Evolutionary conservation across 2,329 filamentous ascomycete genomes (phyloP), one percentile per base, ranked within the genome.

Genomic region (Microdochium bolleyi): DNA sequence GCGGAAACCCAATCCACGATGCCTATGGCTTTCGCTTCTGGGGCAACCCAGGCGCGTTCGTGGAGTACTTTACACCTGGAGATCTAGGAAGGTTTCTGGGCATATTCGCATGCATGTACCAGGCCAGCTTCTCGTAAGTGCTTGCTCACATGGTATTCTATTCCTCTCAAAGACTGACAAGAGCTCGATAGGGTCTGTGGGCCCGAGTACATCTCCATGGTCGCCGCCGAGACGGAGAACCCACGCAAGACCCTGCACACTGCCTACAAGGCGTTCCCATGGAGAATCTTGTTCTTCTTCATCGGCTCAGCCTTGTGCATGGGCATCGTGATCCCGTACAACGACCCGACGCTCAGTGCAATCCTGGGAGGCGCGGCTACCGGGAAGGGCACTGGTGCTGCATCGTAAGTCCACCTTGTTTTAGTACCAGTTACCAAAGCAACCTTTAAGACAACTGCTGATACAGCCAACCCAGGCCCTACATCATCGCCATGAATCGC

Each of bases 231-330:
- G 66, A 77, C 84, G 2, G 73, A 85, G 60, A 80, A 84, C 55
- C 85, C 85, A 0, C 77, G 84, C 3, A 70, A 69, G 11, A 79
- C 80, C 49, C 78, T 91, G 67, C 85, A 85, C 30, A 77, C 76
- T 49, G 87, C 87, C 1, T 89, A 82, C 70, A 88, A 88, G 61
- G 84, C 83, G 1, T 84, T 89, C 7, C 89, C 88, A 68, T 87
- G 84, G 64, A 82, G 88, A 48, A 77, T 90, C 50, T 84, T 81
- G 2, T 68, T 82, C 16, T 89, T 90, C 69, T 89, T 89, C 67
- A 76, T 89, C 24, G 75, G 87, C 2, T 85, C 85, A 4, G 82
- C 84, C 2, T 72, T 91, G 1, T 77, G 76, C 25, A 79, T 87
- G 24, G 84, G 84, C 19, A 84, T 88, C 49, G 67, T 87, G 49